Conservation (phyloP, 371 early-diverging fungal species). For the Mucor piriformis region DNA sequence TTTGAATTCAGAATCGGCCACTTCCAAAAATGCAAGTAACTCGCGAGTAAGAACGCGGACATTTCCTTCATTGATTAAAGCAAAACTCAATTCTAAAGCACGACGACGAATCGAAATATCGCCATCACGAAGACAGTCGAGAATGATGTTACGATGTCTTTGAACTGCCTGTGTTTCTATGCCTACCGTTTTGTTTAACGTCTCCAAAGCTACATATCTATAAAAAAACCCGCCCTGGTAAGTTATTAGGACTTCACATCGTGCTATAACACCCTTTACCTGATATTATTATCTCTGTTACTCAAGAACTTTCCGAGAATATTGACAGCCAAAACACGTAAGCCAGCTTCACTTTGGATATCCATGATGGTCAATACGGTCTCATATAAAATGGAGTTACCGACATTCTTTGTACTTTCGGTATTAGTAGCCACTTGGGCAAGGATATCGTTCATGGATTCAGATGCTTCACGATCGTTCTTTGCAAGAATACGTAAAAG, state of each 20-base stretch:
- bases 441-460: slow-evolving; percentile 95
- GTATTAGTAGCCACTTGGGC: slow-evolving; percentile 97
- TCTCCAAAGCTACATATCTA: slow-evolving; percentile 94
- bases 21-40: slow-evolving; percentile 89
- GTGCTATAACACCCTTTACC: no score
- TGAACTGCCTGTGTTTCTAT: slow-evolving; percentile 94
- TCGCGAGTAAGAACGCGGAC: slow-evolving; percentile 94
- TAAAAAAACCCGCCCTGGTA: not conserved
- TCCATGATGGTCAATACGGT: slow-evolving; percentile 95
- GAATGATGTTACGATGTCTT: slow-evolving; percentile 93
- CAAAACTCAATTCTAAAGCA: slow-evolving; percentile 95
- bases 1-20: slow-evolving; percentile 90
- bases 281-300: slow-evolving; percentile 95
- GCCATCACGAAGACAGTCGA: slow-evolving; percentile 94
- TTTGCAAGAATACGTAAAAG: slow-evolving; percentile 88
- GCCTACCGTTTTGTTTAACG: slow-evolving; percentile 86
- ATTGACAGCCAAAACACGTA: slow-evolving; percentile 95
- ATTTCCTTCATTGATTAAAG: slow-evolving; percentile 89
- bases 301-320: slow-evolving; percentile 94
- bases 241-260: no score
- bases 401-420: slow-evolving; percentile 94
- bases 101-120: slow-evolving; percentile 97
- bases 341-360: slow-evolving; percentile 87
- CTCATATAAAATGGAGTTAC: slow-evolving; percentile 96
- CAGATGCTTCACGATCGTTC: slow-evolving; percentile 85